A percentile compares a stretch with the other conserved stretches of the same genome.
These are phyloP conservation scores for Didymella segeticola DNA, from an alignment of 2,329 filamentous ascomycete genomes.

Conservation along the genomic window DNA sequence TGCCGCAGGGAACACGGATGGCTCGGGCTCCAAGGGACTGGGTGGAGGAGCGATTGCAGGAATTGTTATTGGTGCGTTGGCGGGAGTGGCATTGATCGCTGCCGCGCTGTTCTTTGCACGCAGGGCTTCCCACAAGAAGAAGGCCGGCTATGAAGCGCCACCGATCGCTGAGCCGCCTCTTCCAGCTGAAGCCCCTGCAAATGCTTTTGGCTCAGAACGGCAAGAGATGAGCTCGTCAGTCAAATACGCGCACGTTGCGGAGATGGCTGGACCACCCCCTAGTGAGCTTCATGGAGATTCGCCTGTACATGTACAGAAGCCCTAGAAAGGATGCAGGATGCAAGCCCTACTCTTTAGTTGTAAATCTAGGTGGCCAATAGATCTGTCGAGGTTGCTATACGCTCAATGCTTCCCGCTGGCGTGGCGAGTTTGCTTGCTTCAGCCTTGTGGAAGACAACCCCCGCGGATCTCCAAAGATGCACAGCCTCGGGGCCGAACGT, in stretches of 20 bases:
- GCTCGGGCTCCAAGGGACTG: background rate
- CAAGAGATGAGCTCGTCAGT: background rate
- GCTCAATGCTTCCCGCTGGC: too few species aligned
- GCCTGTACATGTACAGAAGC: background rate
- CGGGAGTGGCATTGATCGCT: constrained; percentile 1
- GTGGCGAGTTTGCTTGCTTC: background rate
- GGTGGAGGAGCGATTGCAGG: constrained; percentile 9
- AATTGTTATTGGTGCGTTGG: constrained; percentile 5
- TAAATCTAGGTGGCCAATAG: background rate
- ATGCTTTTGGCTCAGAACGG: background rate
- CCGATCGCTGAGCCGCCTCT: background rate
- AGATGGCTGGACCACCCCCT: constrained; percentile 5
- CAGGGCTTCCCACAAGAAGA: constrained; percentile 4
- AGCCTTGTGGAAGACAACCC: background rate
- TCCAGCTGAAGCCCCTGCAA: background rate
- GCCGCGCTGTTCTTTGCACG: constrained; percentile 2
- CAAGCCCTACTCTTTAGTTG: background rate
- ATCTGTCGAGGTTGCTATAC: background rate
- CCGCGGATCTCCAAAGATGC: background rate
- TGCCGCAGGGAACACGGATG: background rate
- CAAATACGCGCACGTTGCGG: constrained; percentile 6
- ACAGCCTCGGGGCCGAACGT: background rate
- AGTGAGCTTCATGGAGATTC: constrained; percentile 5
- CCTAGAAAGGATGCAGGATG: background rate
- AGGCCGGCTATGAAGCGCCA: background rate